Percentiles rank a stretch among this genome's conserved stretches.
phyloP scores from a whole-genome alignment of 1,284 basidiomycete genomes.

The Naganishia albida region DNA sequence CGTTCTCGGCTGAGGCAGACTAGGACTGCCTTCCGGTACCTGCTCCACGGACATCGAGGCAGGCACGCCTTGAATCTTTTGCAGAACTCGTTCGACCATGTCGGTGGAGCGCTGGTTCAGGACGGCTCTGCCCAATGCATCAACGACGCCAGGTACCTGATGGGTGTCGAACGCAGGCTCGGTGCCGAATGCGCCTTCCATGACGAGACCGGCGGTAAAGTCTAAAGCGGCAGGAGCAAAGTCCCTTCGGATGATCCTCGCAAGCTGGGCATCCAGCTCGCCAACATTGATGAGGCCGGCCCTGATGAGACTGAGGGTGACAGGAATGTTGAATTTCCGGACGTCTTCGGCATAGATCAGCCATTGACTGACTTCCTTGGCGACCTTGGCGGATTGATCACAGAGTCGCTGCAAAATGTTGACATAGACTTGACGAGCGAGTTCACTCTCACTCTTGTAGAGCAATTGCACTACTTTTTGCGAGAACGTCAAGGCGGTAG shows the following conservation, averaged over 20 bases:
- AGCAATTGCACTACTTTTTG: constrained; percentile 64
- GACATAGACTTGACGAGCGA: constrained; percentile 89
- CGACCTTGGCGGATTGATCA: constrained; percentile 84
- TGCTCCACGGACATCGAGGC: constrained; percentile 11
- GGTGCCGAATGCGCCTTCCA: constrained; percentile 79
- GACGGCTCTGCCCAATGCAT: constrained; percentile 69
- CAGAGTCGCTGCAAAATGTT: constrained; percentile 86
- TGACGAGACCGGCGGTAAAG: constrained; percentile 80
- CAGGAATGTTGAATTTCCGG: constrained; percentile 95
- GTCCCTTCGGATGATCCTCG: constrained; percentile 76
- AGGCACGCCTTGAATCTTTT: constrained; percentile 9
- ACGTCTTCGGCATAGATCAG: constrained; percentile 95
- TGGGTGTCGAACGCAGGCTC: constrained; percentile 72
- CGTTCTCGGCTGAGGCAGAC: constrained; percentile 10
- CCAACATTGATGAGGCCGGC: constrained; percentile 76
- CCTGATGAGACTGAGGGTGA: constrained; percentile 83
- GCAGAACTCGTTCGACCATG: constrained; percentile 11
- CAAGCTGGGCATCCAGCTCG: constrained; percentile 87
- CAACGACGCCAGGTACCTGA: constrained; percentile 79
- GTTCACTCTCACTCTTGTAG: constrained; percentile 77
- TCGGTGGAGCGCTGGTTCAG: constrained; percentile 22
- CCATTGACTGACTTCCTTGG: constrained; percentile 96
- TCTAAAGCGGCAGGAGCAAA: constrained; percentile 75
- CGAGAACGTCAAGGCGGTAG: constrained; percentile 86
- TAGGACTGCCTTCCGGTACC: constrained; percentile 69